Evolutionary conservation across 1,284 basidiomycete genomes (phyloP), one percentile per base, ranked within the genome.

Genomic region (Apiotrichum mycotoxinovorans): DNA sequence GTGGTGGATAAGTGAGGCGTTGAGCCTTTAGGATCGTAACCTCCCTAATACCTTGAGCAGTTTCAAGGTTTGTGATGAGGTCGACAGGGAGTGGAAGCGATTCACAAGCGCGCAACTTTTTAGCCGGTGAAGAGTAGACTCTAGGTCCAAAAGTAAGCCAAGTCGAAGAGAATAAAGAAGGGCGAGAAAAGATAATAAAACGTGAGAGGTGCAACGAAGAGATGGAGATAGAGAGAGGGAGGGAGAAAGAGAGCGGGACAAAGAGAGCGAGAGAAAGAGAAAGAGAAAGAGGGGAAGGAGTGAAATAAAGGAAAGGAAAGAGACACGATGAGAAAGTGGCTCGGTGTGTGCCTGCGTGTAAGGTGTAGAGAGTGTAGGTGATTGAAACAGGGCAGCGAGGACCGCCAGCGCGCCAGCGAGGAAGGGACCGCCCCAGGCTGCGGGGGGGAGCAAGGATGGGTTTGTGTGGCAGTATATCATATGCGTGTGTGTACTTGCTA

Each of bases 171-270:
- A 27, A 41, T 26, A 12, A 34, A 18, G 15, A 44, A 41, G 20
- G 38, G 52, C 12, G 43, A 56, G 42, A 50, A 17, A 40, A 45
- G 35, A 45, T 27, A 42, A 26, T 40, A 47, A 20, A 27, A 48
- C 17, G 46, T 40, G 25, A 38, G 43, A 25, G 37, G 45, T n/a
- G 15, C 34, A 49, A 17, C 50, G 50, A 33, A 35, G 35, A 25
- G 42, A 33, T 49, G 27, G 25, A 26, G 18, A 23, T 30, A 47
- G 33, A 23, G 11, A 11, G 45, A 9, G 18, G 17, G 44, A 46
- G n/a, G n/a, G 38, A 50, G 48, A 15, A 3, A 18, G 43, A 27
- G 43, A n/a, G n/a, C n/a, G n/a, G n/a, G n/a, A n/a, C n/a, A 18
- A 23, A 8, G 43, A 26, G 9, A 12, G 9, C 9, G 20, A 42